phyloP scores from a whole-genome alignment of 768 basidiomycete species.

The Exidia glandulosa region DNA sequence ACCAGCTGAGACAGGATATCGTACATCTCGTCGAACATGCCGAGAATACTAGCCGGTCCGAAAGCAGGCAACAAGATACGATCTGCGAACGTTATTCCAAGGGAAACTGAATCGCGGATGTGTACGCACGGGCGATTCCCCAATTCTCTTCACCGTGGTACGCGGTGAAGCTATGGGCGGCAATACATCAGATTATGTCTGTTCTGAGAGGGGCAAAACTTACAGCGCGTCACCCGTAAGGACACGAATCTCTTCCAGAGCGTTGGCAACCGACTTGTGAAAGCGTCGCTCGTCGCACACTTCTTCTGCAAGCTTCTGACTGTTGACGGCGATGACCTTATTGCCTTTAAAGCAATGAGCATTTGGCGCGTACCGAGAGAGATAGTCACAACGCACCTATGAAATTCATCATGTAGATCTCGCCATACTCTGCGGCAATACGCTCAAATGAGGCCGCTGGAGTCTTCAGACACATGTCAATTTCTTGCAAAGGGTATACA shows the following conservation, averaged over 20 bases:
- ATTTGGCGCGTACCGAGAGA: not conserved
- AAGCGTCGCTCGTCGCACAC: conserved; percentile 33
- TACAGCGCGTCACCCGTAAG: conserved; percentile 25
- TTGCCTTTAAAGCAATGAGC: not conserved
- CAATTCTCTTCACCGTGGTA: conserved; percentile 34
- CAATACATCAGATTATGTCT: not conserved
- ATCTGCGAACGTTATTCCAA: conserved; percentile 6
- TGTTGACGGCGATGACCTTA: conserved; percentile 17
- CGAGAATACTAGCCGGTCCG: conserved; percentile 29
- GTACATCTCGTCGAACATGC: conserved; percentile 38
- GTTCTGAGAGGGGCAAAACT: conserved; percentile 9
- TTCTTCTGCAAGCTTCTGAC: conserved; percentile 29
- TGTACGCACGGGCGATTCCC: conserved; percentile 30
- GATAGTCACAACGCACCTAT: not conserved
- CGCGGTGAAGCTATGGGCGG: conserved; percentile 8
- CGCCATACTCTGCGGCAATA: not conserved
- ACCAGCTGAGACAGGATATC: conserved; percentile 34
- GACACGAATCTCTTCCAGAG: conserved; percentile 24
- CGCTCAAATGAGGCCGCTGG: not conserved
- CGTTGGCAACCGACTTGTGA: conserved; percentile 26
- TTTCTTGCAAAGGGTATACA: too few relatives aligned
- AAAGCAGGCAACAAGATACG: conserved; percentile 34
- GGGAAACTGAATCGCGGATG: not conserved
- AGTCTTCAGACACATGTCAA: not conserved
- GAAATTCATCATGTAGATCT: not conserved